A percentile compares a stretch with the other conserved stretches of the same genome.
Evolutionary conservation across 352 stramenopile genomes (phyloP).

Genomic region (Phytophthora tentaculata): DNA sequence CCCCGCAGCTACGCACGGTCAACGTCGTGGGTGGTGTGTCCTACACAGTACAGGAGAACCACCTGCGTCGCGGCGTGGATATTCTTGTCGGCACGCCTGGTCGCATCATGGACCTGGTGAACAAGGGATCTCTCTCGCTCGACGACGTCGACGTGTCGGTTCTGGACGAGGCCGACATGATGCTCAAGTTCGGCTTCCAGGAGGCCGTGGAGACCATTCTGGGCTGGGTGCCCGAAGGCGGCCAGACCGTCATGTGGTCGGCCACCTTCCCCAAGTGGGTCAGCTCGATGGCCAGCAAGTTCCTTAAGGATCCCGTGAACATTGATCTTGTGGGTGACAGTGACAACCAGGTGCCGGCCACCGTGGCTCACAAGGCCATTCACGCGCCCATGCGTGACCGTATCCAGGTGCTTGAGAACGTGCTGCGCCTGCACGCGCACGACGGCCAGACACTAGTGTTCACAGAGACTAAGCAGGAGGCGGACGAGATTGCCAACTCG

Average conservation of each 20-base stretch:
- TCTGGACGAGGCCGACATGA: conserved; percentile 98
- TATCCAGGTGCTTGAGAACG: conserved; percentile 69
- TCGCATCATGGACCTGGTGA: conserved; percentile 96
- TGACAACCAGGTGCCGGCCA: conserved; percentile 83
- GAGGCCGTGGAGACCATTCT: conserved; percentile 97
- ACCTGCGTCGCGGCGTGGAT: conserved; percentile 91
- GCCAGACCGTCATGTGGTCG: conserved; percentile 96
- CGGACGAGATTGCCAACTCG: conserved; percentile 94
- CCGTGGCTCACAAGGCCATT: conserved; percentile 93
- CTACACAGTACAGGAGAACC: conserved; percentile 93
- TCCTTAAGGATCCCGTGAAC: conserved; percentile 92
- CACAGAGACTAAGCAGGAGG: conserved; percentile 96
- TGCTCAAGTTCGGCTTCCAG: conserved; percentile 99
- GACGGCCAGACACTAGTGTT: conserved; percentile 95
- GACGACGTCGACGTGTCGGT: conserved; percentile 91
- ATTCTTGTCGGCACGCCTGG: conserved; percentile 96
- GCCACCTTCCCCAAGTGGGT: conserved; percentile 97
- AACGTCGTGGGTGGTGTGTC: conserved; percentile 94
- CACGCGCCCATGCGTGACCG: conserved; percentile 83
- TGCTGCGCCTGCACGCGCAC: conserved; percentile 70
- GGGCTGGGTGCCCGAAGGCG: conserved; percentile 66
- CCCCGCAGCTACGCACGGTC: conserved; percentile 90
- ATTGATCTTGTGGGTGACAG: conserved; percentile 95
- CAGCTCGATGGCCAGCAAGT: conserved; percentile 92
- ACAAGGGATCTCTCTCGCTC: conserved; percentile 93